Conservation (phyloP, 371 early-diverging fungal species). For the Saksenaea oblongispora region DNA sequence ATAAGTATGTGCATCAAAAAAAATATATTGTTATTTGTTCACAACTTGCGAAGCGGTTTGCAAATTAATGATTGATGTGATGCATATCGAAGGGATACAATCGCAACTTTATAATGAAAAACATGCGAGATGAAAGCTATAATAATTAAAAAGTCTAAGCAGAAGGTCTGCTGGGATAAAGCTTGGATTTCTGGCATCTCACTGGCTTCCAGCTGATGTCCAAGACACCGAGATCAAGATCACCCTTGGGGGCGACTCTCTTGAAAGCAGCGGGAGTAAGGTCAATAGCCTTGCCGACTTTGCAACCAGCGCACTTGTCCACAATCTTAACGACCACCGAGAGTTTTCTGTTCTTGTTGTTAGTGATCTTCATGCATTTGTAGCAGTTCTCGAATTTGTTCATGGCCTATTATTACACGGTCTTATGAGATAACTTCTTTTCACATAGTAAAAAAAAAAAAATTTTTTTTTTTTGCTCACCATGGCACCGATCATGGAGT, state of each 20-base stretch:
- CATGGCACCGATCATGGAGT: slow-evolving; percentile 54
- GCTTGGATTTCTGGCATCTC: slow-evolving; percentile 30
- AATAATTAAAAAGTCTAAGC: neutral
- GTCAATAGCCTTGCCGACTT: slow-evolving; percentile 43
- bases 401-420: slow-evolving; percentile 43
- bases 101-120: slow-evolving; percentile 2
- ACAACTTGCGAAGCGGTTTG: neutral
- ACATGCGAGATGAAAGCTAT: neutral
- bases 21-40: slow-evolving; percentile 5
- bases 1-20: neutral
- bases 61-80: neutral
- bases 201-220: slow-evolving; percentile 48
- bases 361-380: slow-evolving; percentile 54
- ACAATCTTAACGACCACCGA: slow-evolving; percentile 44
- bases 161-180: slow-evolving; percentile 10
- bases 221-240: slow-evolving; percentile 42
- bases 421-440: neutral
- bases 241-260: slow-evolving; percentile 34
- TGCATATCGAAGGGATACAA: neutral
- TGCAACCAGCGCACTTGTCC: slow-evolving; percentile 52
- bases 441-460: no score
- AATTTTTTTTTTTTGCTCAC: slow-evolving; percentile 15
- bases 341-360: slow-evolving; percentile 38
- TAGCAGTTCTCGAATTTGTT: slow-evolving; percentile 48
- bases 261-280: slow-evolving; percentile 48